Base-by-base conservation (phyloP, 352 stramenopile species). In the Achlya hypogyna region DNA sequence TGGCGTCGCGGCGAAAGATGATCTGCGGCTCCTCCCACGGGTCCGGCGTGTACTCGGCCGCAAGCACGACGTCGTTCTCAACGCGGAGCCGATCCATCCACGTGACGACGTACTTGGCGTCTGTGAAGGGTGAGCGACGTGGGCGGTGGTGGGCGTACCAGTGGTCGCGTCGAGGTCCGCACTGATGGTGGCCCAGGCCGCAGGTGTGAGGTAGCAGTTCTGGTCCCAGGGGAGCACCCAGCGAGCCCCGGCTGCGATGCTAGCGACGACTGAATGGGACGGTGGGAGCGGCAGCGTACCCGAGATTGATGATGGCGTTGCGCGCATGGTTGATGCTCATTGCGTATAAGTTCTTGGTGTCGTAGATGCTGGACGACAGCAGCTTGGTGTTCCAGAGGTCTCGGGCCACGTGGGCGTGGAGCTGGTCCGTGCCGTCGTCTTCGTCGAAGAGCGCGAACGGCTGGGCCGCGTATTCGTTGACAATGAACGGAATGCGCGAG, bases 191-290 rank as follows among this genome's bases (percentile, higher is more conserved):
- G 45, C 47, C 78, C 78, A 86, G 16, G 78, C 76, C 20, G 74
- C 67, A 0, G 53, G 59, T 4, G 75, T 79, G 4, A 86, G 45
- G 47, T 81, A 86, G 43, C 76, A 81, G 35, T 75, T 79, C 63
- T 86, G 76, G 60, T 84, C 78, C 76, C 78, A 86, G 0, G 78
- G 76, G 10, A 86, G 20, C 23, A 86, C 63, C 78, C 78, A 86
- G 20, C 62, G 72, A 35, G 75, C 76, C 16, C 76, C 75, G 38
- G 69, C 71, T 0, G 62, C 28, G 14, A 35, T 53, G 1, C 76
- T 58, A 58, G 4, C 35, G 16, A 16, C 38, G 38, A n/a, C 2
- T 10, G 38, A n/a, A 3, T 10, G 38, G 14, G 38, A 10, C 38
- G 14, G 2, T 45, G 14, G 2, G 38, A n/a, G n/a, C n/a, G 38